Conservation (phyloP, 2,329 filamentous ascomycete species). For the Pseudopyrenochaeta lycopersici region DNA sequence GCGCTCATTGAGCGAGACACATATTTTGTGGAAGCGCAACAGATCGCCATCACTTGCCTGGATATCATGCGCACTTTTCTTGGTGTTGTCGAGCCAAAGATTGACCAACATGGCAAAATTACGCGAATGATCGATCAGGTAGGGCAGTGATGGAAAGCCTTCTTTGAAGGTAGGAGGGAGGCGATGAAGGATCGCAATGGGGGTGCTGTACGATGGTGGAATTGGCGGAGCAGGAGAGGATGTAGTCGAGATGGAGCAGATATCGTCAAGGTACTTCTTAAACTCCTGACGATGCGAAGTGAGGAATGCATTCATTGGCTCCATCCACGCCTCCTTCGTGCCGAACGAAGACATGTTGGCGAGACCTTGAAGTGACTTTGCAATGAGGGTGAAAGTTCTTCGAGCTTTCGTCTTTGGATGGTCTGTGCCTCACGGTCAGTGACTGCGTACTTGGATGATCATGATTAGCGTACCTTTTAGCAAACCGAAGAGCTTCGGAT, state of each 20-base stretch:
- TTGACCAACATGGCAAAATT: slow-evolving; percentile 86
- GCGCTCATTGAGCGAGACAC: slow-evolving; percentile 56
- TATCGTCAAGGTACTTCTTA: slow-evolving; percentile 84
- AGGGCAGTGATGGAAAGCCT: slow-evolving; percentile 91
- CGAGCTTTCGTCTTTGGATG: slow-evolving; percentile 85
- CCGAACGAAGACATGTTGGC: slow-evolving; percentile 92
- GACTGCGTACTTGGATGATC: background rate
- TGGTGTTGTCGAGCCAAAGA: slow-evolving; percentile 73
- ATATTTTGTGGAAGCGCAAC: slow-evolving; percentile 57
- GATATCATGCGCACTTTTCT: slow-evolving; percentile 48
- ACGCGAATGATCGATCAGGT: slow-evolving; percentile 87
- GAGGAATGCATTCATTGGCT: slow-evolving; percentile 94
- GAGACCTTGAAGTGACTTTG: slow-evolving; percentile 89
- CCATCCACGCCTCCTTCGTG: slow-evolving; percentile 98
- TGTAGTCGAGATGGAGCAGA: slow-evolving; percentile 83
- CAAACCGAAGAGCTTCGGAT: slow-evolving; percentile 91
- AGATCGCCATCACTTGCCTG: slow-evolving; percentile 56
- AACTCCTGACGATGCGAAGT: slow-evolving; percentile 78
- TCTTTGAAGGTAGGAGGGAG: slow-evolving; percentile 83
- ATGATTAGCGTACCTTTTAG: slow-evolving; percentile 66
- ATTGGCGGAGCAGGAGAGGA: slow-evolving; percentile 65
- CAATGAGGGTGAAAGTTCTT: slow-evolving; percentile 88
- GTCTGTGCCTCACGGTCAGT: slow-evolving; percentile 59
- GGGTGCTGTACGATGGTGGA: slow-evolving; percentile 89
- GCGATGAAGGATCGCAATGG: slow-evolving; percentile 86